Conservation (phyloP, 2,329 filamentous ascomycete genomes). For the Scedosporium dehoogii region DNA sequence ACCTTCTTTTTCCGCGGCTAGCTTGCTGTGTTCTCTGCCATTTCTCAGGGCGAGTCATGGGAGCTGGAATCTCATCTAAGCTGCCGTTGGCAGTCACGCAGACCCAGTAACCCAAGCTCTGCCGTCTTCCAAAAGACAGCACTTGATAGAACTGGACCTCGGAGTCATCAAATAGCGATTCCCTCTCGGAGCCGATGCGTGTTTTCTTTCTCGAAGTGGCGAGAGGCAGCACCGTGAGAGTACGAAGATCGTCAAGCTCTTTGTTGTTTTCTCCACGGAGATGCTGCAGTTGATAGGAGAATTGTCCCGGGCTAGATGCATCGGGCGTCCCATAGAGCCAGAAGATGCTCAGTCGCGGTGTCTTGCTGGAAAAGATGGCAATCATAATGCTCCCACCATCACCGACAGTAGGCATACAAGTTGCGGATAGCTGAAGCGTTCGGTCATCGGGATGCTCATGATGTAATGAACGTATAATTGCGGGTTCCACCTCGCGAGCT, state of each 20-base stretch:
- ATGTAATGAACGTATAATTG: neutral
- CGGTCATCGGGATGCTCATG: neutral
- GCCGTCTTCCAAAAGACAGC: slow-evolving; percentile 28
- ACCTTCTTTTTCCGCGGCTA: neutral
- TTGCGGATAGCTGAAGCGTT: neutral
- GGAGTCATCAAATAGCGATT: slow-evolving; percentile 20
- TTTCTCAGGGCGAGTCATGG: neutral
- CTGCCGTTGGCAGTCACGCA: slow-evolving; percentile 15
- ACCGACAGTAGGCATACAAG: neutral
- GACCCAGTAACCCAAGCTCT: slow-evolving; percentile 32
- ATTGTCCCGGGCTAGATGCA: neutral
- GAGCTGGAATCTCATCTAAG: neutral
- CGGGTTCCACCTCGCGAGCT: neutral
- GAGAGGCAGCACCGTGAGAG: slow-evolving; percentile 19
- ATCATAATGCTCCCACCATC: neutral
- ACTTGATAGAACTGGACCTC: slow-evolving; percentile 37
- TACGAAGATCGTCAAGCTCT: slow-evolving; percentile 12
- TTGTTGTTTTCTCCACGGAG: slow-evolving; percentile 13
- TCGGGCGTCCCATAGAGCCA: neutral
- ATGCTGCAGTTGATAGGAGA: slow-evolving; percentile 4
- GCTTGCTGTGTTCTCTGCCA: slow-evolving; percentile 5
- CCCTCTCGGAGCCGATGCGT: slow-evolving; percentile 11
- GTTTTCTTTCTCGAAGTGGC: slow-evolving; percentile 3
- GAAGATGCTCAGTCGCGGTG: neutral
- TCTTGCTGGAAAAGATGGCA: neutral